Percentiles rank a stretch among this genome's conserved stretches.
Conservation (phyloP, 495 filamentous ascomycete species). For the Astrocystis sublimbata region DNA sequence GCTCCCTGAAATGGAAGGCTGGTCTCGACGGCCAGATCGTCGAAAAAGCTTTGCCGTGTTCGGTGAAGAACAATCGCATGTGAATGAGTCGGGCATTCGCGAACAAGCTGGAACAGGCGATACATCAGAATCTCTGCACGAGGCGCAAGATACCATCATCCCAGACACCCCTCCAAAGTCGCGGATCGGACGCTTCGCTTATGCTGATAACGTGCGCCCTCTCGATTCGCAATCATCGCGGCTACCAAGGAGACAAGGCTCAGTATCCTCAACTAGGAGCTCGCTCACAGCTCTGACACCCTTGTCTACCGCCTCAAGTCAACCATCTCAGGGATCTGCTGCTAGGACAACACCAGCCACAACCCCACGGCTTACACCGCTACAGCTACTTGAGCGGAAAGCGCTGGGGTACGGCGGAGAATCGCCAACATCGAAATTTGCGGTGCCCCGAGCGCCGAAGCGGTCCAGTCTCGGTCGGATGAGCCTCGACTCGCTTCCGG, state of each 20-base stretch:
- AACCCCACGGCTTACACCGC: conserved; percentile 38
- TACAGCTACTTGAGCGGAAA: conserved; percentile 49
- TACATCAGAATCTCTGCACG: background rate
- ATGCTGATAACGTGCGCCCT: conserved; percentile 2
- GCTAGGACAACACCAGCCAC: conserved; percentile 29
- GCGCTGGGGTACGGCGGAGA: conserved; percentile 38
- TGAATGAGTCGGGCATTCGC: background rate
- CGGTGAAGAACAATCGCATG: conserved; percentile 18
- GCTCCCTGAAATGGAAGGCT: conserved; percentile 41
- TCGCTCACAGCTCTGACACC: conserved; percentile 30
- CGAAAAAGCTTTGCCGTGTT: conserved; percentile 31
- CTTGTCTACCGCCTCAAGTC: conserved; percentile 35
- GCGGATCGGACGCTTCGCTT: conserved; percentile 23
- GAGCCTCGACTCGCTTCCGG: conserved; percentile 38
- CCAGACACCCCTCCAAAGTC: conserved; percentile 24
- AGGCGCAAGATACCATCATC: background rate
- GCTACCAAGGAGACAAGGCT: conserved; percentile 20
- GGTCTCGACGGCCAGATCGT: conserved; percentile 20
- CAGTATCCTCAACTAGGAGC: conserved; percentile 27
- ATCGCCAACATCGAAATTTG: conserved; percentile 40
- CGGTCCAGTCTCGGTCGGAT: conserved; percentile 59
- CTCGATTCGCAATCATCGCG: background rate
- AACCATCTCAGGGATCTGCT: conserved; percentile 35
- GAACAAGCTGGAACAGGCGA: background rate
- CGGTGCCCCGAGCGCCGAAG: conserved; percentile 56